Base-by-base conservation (phyloP, 768 basidiomycete species). In the Saitozyma podzolica region DNA sequence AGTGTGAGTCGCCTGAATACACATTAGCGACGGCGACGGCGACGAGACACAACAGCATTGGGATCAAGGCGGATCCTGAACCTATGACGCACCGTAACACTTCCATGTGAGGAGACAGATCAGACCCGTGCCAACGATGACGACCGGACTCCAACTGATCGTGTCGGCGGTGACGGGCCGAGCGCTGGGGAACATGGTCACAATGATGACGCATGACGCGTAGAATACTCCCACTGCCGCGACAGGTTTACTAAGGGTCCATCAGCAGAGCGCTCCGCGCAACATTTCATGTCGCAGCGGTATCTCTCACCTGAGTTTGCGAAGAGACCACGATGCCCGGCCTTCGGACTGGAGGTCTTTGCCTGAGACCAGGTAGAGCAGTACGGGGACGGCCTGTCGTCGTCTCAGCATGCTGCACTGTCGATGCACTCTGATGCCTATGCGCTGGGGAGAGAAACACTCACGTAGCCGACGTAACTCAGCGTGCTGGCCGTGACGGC, bases 251-350 rank as follows among this genome's bases (percentile, higher is more conserved):
- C 80, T 74, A 5, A 29, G 29, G 29, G 5, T 29, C 5, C 29
- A 29, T 29, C 29, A 29, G 29, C 29, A 29, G 29, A 5, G 29
- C 29, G 29, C 29, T 29, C 29, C 29, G 2, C 29, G 29, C 29
- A 29, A 29, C 29, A 29, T 29, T 29, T 2, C 29, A 29, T 29
- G 29, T 29, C 2, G 29, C 29, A 29, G 29, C 29, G 29, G 29
- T 29, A 29, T 29, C 29, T 2, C 29, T 2, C 40, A 41, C 3
- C 73, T 80, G 50, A 62, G 71, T 20, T 59, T 50, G 4, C 81
- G 56, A 9, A 82, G 64, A 2, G 78, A 80, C 80, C 79, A 82
- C 17, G 77, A 68, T 0, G 77, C 79, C 40, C 81, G 54, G 10
- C 80, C 80, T 61, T 81, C 81, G 5, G 69, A 65, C 20, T 69